Base-by-base conservation (phyloP, 2,329 filamentous ascomycete species). In the Trichophyton equinum region DNA sequence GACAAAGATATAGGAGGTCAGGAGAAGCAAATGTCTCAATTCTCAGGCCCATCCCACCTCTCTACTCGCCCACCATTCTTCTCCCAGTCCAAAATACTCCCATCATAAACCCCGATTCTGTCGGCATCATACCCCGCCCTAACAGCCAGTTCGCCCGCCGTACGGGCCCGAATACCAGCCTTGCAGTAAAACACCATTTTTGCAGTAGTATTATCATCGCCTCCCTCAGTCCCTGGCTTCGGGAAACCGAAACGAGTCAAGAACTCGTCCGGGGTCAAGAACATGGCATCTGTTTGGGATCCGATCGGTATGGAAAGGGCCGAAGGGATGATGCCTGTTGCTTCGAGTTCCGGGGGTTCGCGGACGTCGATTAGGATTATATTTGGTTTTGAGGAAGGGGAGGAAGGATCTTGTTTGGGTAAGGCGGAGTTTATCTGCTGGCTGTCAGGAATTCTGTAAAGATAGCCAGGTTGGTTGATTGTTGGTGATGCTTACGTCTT, bases 161-260 rank as follows among this genome's bases (percentile, higher is more conserved):
- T 83, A 53, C 80, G 78, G 67, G 89, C 90, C 70, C 94, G 80
- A 65, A 97, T 89, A 1, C 94, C 94, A 0, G 91, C 86, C 77
- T 90, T 95, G 76, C 94, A 99, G 74, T 96, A 97, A 69, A 97
- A 94, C 3, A 97, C 80, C 13, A 96, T 67, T 62, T 77, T 73
- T 57, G 72, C 68, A 11, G 63, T 62, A n/a, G 38, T 59, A 18
- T 62, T 44, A 15, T 57, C 59, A 15, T 59, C 60, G 4, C 60
- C 59, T 55, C 20, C 47, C 51, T 82, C 78, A 62, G 77, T 77
- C 1, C 68, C 68, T 0, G 86, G 91, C 63, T 89, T 87, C 62
- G 80, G 76, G 69, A 88, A 95, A 3, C 90, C 91, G 73, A 90
- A 91, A 15, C 86, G 77, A 63, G 90, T 88, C 70, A 88, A 82